Percentiles rank a stretch among this genome's conserved stretches.
These are phyloP conservation scores for Spathaspora hagerdaliae DNA, from an alignment of 805 yeast species.

Conservation along the genomic window DNA sequence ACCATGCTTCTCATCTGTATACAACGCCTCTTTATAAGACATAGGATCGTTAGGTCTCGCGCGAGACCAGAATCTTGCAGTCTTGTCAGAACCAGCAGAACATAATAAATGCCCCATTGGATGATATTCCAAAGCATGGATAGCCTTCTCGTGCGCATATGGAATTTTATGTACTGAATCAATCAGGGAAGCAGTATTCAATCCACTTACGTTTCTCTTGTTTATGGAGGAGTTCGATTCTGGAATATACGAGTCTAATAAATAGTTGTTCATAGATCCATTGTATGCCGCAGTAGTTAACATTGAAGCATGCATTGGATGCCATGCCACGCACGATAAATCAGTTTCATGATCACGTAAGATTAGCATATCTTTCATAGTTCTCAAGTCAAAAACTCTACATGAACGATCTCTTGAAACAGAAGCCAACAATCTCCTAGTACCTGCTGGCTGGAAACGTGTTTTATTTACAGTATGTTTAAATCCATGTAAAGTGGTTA, in stretches of 20 bases:
- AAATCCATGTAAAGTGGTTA: constrained; percentile 83
- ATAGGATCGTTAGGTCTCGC: constrained; percentile 86
- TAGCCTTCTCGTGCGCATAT: constrained; percentile 90
- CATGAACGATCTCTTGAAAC: constrained; percentile 87
- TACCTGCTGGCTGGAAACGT: constrained; percentile 80
- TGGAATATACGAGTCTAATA: constrained; percentile 51
- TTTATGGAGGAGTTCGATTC: constrained; percentile 15
- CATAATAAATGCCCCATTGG: constrained; percentile 90
- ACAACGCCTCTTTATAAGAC: constrained; percentile 77
- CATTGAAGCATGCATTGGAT: constrained; percentile 78
- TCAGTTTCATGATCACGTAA: constrained; percentile 82
- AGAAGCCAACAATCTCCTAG: constrained; percentile 70
- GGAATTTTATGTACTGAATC: constrained; percentile 66
- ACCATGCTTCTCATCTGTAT: constrained; percentile 51
- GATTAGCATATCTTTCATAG: constrained; percentile 71
- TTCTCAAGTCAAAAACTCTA: constrained; percentile 81
- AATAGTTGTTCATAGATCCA: constrained; percentile 79
- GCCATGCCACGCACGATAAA: constrained; percentile 85
- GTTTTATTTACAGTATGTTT: constrained; percentile 91
- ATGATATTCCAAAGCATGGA: constrained; percentile 86
- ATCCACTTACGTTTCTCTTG: constrained; percentile 2
- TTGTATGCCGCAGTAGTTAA: constrained; percentile 85
- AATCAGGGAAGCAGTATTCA: constrained; percentile 6
- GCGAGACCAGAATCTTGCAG: constrained; percentile 92
- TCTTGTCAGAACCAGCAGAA: constrained; percentile 90